Conservation (phyloP, 2,329 filamentous ascomycete species). For the Hypoxylon sp. region DNA sequence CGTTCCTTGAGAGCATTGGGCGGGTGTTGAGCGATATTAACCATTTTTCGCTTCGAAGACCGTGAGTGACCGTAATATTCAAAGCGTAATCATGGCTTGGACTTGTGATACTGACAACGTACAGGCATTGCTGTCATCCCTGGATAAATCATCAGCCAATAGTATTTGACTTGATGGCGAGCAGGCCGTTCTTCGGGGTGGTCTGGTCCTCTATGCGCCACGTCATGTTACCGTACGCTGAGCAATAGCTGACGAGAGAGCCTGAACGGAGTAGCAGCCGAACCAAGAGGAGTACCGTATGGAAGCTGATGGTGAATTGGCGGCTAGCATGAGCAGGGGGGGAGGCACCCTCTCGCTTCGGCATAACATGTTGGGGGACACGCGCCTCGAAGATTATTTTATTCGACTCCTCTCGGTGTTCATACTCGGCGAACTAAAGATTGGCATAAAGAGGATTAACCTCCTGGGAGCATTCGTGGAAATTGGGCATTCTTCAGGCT, state of each 20-base stretch:
- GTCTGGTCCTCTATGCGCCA: slow-evolving; percentile 1
- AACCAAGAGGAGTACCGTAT: slow-evolving; percentile 2
- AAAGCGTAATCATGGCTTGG: background rate
- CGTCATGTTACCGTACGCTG: slow-evolving; percentile 10
- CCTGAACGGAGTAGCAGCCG: slow-evolving; percentile 6
- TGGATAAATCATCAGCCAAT: background rate
- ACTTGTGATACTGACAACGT: background rate
- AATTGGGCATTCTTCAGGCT: background rate
- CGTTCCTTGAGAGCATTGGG: background rate
- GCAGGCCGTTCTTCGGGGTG: background rate
- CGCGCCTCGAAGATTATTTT: background rate
- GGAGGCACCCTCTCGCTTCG: background rate
- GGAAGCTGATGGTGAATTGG: background rate
- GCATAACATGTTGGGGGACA: background rate
- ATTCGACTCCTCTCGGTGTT: background rate
- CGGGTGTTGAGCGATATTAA: background rate
- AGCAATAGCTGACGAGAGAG: slow-evolving; percentile 1
- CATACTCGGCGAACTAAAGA: background rate
- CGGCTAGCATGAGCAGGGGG: slow-evolving; percentile 1
- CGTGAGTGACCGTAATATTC: slow-evolving; percentile 6
- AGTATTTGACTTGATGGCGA: background rate
- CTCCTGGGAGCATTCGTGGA: background rate
- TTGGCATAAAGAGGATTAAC: background rate
- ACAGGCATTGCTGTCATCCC: background rate
- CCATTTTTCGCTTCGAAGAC: background rate